phyloP scores from a whole-genome alignment of 164 flowering plant genomes.

The Vitis riparia region DNA sequence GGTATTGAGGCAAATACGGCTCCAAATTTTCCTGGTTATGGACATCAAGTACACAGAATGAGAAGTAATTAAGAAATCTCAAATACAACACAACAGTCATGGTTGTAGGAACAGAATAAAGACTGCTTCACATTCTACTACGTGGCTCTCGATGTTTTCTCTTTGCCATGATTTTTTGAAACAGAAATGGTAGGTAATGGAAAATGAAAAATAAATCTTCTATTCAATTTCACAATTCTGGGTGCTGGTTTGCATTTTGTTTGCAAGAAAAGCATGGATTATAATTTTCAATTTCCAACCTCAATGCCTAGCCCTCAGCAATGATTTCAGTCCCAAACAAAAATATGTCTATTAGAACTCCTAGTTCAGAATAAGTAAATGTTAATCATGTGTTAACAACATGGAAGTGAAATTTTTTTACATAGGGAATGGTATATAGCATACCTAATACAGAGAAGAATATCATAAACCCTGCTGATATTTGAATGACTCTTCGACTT shows the following conservation, averaged over 20 bases:
- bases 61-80: background rate
- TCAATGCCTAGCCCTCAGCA: background rate
- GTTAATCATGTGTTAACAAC: background rate
- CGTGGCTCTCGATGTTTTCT: too few species aligned
- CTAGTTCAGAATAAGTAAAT: background rate
- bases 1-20: conserved; percentile 51
- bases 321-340: background rate
- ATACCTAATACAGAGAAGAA: conserved; percentile 77
- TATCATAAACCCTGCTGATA: conserved; percentile 73
- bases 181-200: too few species aligned
- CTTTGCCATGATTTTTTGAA: too few species aligned
- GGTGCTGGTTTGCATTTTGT: background rate
- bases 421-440: background rate
- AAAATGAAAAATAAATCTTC: background rate
- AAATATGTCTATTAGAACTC: background rate
- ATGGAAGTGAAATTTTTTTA: background rate
- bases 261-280: background rate
- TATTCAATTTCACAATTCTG: background rate
- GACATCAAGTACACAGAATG: background rate
- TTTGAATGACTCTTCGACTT: conserved; percentile 72
- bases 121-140: too few species aligned
- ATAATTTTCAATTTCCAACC: background rate
- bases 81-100: background rate
- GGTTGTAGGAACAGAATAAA: background rate
- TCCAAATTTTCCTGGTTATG: conserved; percentile 45